Conservation (phyloP, 495 filamentous ascomycete genomes). For the Talaromyces proteolyticus region DNA sequence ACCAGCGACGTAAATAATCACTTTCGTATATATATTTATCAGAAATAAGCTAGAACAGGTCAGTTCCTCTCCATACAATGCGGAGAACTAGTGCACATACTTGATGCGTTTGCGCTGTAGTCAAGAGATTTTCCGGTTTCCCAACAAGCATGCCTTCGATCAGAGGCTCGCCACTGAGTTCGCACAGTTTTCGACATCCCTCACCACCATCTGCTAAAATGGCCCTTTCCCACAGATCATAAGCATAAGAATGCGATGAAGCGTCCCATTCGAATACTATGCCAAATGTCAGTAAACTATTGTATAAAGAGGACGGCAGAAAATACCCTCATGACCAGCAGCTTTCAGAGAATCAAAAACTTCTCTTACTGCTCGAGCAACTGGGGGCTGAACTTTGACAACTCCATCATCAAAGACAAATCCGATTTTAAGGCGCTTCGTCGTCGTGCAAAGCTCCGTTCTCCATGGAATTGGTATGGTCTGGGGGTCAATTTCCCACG, state of each 20-base stretch:
- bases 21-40: slow-evolving; percentile 27
- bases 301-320: slow-evolving; percentile 18
- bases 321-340: slow-evolving; percentile 38
- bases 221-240: slow-evolving; percentile 39
- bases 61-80: not conserved
- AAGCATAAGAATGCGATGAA: slow-evolving; percentile 22
- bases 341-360: slow-evolving; percentile 33
- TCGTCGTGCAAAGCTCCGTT: slow-evolving; percentile 17
- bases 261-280: slow-evolving; percentile 41
- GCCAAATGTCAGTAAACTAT: slow-evolving; percentile 15
- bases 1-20: slow-evolving; percentile 46
- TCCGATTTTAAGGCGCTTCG: slow-evolving; percentile 38
- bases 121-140: slow-evolving; percentile 21
- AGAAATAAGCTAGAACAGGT: slow-evolving; percentile 16
- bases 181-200: slow-evolving; percentile 41
- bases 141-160: slow-evolving; percentile 45
- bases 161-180: slow-evolving; percentile 49
- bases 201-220: slow-evolving; percentile 55
- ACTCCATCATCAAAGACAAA: slow-evolving; percentile 49
- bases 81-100: slow-evolving; percentile 9
- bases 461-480: slow-evolving; percentile 40
- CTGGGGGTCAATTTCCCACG: slow-evolving; percentile 21
- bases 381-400: slow-evolving; percentile 50
- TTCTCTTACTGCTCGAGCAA: slow-evolving; percentile 36
- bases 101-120: slow-evolving; percentile 20